Base-by-base conservation (phyloP, 768 basidiomycete genomes). In the Leucogyrophana mollusca region DNA sequence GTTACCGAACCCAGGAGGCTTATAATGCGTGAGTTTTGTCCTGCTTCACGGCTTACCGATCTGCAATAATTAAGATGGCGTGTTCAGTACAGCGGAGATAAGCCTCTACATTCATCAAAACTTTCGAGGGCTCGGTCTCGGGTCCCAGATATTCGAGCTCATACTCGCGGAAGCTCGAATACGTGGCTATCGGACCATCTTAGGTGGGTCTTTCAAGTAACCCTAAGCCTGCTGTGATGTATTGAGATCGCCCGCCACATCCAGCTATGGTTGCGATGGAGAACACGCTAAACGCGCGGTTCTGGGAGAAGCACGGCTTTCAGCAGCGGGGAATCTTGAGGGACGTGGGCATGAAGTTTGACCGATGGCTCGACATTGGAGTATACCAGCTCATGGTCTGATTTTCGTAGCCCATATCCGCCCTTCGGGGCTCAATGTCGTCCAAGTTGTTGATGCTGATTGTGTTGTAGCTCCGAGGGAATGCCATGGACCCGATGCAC, bases 251-350 rank as follows among this genome's bases (percentile, higher is more conserved):
- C 4, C 39, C 7, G 4, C 41, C 20, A 10, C 14, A 20, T 43
- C 10, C 17, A 43, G 41, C 41, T 10, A 43, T 43, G 41, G 41
- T 43, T 4, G 41, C 41, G 16, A 43, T 17, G 41, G 41, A 30
- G 27, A 43, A 43, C 30, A 11, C 17, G 34, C 20, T 24, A 16
- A 36, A 34, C 17, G 30, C 30, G 14, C 17, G 30, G 5, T 40
- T 40, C 27, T 47, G 46, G 46, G 38, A 40, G 33, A 32, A 30
- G 38, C 30, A 40, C 13, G 34, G 27, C 5, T 47, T 47, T 22
- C 13, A 22, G 17, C 37, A 21, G 22, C 21, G 30, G 8, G 33
- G 32, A 4, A 30, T 23, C n/a, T 21, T 46, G 36, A 23, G 34
- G 38, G 34, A 39, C n/a, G 25, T 40, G 17, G 46, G 6, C 16